Base-by-base conservation (phyloP, 148 eudicot genomes). In the Simmondsia chinensis region DNA sequence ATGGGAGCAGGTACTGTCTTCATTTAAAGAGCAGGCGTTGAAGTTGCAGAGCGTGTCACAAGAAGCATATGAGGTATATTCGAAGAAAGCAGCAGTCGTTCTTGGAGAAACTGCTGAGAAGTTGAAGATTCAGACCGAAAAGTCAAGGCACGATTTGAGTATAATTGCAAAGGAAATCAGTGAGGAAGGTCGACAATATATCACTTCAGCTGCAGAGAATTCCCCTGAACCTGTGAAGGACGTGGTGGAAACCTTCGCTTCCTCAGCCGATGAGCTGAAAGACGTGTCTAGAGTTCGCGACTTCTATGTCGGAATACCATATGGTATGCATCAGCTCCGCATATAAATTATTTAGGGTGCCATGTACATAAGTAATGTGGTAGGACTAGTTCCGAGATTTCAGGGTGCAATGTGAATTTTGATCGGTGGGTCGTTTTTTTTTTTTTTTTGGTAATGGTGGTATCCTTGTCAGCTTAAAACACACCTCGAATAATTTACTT, bases 171-270 rank as follows among this genome's bases (percentile, higher is more conserved):
- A 72, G 53, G 95, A 82, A 54, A 54, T 79, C 36, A 63, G 81
- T 18, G 80, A 74, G 63, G 97, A 72, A 61, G 70, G 95, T 45
- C 79, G 66, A 63, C 71, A 55, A 46, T 79, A 76, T 57, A 70
- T 91, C 28, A 29, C 64, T 38, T 58, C 59, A 48, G 93, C 88
- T 21, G 75, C 95, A 11, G 85, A 81, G 54, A 74, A 72, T 43
- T 78, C 76, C 51, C 99, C 99, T 8, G 94, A 79, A 70, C 83
- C 80, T 49, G 81, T 91, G 55, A 91, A 77, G 68, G 99, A 91
- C 68, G 79, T 91, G 10, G 75, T 85, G 40, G 94, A 82, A 61
- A 85, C 86, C 32, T 82, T 82, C 74, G 75, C 79, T 34, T 68
- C 81, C 14, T 65, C 80, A 37, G 63, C 76, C 43, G 72, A 80